A percentile compares a stretch with the other conserved stretches of the same genome.
Evolutionary conservation across 768 basidiomycete species (phyloP).

Genomic region (Daedaleopsis nitida): DNA sequence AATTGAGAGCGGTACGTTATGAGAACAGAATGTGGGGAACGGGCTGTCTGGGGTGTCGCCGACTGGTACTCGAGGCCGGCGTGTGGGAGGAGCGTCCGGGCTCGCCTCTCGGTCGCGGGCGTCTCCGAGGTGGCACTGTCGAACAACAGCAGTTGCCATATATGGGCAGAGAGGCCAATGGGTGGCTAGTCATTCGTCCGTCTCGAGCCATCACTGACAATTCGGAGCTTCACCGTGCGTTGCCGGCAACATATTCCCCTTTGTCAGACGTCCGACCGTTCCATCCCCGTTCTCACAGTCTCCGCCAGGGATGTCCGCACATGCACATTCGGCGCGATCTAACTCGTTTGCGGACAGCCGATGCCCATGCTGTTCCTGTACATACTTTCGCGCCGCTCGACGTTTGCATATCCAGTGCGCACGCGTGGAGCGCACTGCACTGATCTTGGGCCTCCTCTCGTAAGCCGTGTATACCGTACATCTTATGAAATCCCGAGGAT

Average conservation of each 20-base stretch:
- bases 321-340: conserved; percentile 14
- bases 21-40: conserved; percentile 8
- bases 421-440: conserved; percentile 10
- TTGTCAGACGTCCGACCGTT: conserved; percentile 9
- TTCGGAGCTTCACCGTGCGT: conserved; percentile 3
- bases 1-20: not conserved
- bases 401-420: not conserved
- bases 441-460: conserved; percentile 16
- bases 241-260: not conserved
- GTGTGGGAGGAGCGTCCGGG: not conserved
- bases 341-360: conserved; percentile 11
- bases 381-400: conserved; percentile 3
- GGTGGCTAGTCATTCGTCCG: conserved; percentile 13
- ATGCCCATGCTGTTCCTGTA: conserved; percentile 3
- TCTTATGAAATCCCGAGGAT: not conserved
- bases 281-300: conserved; percentile 10
- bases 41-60: not conserved
- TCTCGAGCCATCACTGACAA: conserved; percentile 12
- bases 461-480: conserved; percentile 11
- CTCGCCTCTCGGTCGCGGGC: not conserved
- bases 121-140: conserved; percentile 16
- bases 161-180: conserved; percentile 9
- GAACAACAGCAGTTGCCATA: conserved; percentile 20
- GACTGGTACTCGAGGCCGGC: not conserved
- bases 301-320: conserved; percentile 3